phyloP scores from a whole-genome alignment of 352 stramenopile species.

The Globisporangium emineosum region DNA sequence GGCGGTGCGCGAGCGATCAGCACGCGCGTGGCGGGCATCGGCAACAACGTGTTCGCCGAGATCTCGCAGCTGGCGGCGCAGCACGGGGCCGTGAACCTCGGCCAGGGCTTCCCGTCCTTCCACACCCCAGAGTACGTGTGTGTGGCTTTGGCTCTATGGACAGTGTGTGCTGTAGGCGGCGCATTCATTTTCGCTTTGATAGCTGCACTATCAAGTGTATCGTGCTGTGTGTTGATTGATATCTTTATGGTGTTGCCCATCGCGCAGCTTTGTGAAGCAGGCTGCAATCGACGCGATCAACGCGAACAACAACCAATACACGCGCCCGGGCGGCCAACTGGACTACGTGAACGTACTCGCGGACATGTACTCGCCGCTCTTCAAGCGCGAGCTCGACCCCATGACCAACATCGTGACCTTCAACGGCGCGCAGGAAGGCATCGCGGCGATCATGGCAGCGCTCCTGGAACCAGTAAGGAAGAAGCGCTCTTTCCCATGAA shows the following conservation, averaged over 20 bases:
- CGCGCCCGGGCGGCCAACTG: conserved; percentile 74
- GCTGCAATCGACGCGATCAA: conserved; percentile 81
- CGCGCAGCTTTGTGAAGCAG: conserved; percentile 80
- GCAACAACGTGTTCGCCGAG: conserved; percentile 84
- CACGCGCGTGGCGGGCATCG: conserved; percentile 55
- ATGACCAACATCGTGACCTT: conserved; percentile 86
- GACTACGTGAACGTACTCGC: conserved; percentile 78
- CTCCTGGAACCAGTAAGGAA: conserved; percentile 58
- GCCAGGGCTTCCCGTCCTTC: conserved; percentile 96
- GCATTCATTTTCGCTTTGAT: not conserved
- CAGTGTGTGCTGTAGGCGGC: not conserved
- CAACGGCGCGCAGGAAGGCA: conserved; percentile 86
- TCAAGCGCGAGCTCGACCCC: conserved; percentile 63
- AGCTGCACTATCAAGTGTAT: too few species aligned
- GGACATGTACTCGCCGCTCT: conserved; percentile 72
- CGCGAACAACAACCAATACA: conserved; percentile 88
- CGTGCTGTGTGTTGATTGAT: not conserved
- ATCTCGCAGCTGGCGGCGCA: conserved; percentile 82
- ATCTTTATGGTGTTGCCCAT: not conserved
- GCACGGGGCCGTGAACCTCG: conserved; percentile 91
- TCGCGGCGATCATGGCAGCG: conserved; percentile 76
- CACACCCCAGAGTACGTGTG: conserved; percentile 66
- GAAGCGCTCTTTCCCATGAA: not conserved
- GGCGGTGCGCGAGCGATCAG: conserved; percentile 40
- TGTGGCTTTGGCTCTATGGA: not conserved